Percentiles rank a stretch among this genome's conserved stretches.
Evolutionary conservation across 306 rosid species (phyloP).

Genomic region (Senna tora): DNA sequence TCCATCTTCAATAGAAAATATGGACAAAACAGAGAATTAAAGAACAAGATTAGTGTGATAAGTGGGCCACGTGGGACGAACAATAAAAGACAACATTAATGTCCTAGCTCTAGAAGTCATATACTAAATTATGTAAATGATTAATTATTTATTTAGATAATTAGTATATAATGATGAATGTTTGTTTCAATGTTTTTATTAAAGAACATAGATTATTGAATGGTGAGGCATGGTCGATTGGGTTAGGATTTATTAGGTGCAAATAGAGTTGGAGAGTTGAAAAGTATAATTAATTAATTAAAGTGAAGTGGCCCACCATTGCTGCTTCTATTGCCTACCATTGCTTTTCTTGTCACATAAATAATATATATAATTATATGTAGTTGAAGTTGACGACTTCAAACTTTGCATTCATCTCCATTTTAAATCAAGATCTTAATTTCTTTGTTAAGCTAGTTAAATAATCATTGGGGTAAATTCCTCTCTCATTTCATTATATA

Average conservation of each 20-base stretch:
- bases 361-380: too few species aligned
- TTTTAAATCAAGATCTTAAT: background rate
- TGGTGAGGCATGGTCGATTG: background rate
- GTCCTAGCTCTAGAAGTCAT: background rate
- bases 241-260: conserved; percentile 26
- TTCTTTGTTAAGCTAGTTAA: background rate
- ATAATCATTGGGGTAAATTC: background rate
- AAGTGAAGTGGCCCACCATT: background rate
- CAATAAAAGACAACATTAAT: conserved; percentile 12
- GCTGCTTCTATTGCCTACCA: too few species aligned
- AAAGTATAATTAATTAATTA: background rate
- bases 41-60: background rate
- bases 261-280: background rate
- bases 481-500: too few species aligned
- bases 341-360: background rate
- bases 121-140: background rate
- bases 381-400: conserved; percentile 25
- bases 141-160: background rate
- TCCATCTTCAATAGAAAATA: background rate
- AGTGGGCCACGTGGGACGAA: conserved; percentile 29
- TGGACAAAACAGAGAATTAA: background rate
- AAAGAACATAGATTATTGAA: background rate
- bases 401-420: background rate
- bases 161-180: background rate
- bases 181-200: background rate